Evolutionary conservation across 495 filamentous ascomycete species (phyloP).

Genomic region (Talaromyces adpressus): DNA sequence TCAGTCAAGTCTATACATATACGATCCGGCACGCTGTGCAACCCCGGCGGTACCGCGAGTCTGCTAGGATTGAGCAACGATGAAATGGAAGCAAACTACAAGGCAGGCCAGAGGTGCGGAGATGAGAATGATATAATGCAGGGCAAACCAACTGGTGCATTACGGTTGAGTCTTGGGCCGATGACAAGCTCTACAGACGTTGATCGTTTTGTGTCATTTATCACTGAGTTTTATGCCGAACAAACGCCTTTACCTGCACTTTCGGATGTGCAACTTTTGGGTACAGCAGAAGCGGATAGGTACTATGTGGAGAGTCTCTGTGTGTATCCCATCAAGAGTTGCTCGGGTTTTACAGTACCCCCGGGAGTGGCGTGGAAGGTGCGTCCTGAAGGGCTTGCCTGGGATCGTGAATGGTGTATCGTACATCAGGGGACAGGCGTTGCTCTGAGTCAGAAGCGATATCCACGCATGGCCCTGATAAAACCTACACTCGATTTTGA

Average conservation of each 20-base stretch:
- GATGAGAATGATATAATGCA: conserved; percentile 72
- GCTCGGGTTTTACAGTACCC: conserved; percentile 69
- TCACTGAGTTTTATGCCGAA: conserved; percentile 73
- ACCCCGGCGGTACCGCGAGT: conserved; percentile 75
- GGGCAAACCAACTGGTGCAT: conserved; percentile 81
- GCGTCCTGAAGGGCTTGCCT: conserved; percentile 68
- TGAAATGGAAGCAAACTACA: conserved; percentile 78
- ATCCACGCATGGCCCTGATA: conserved; percentile 78
- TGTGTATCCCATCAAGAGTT: conserved; percentile 85
- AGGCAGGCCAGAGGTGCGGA: conserved; percentile 70
- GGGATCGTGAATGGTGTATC: conserved; percentile 93
- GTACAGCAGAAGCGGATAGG: conserved; percentile 15
- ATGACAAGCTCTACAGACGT: conserved; percentile 81
- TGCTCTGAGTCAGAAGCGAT: conserved; percentile 73
- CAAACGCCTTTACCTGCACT: conserved; percentile 19
- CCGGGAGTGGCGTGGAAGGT: conserved; percentile 62
- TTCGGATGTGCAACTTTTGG: conserved; percentile 14
- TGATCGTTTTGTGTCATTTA: conserved; percentile 58
- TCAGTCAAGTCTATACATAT: conserved; percentile 71
- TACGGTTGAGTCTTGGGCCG: conserved; percentile 77
- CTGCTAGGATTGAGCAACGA: conserved; percentile 61
- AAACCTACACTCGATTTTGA: conserved; percentile 62
- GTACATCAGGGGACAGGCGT: conserved; percentile 74
- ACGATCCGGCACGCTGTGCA: conserved; percentile 81
- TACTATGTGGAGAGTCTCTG: conserved; percentile 54